Conservation (phyloP, 768 basidiomycete species). For the Rhizopogon vinicolor region DNA sequence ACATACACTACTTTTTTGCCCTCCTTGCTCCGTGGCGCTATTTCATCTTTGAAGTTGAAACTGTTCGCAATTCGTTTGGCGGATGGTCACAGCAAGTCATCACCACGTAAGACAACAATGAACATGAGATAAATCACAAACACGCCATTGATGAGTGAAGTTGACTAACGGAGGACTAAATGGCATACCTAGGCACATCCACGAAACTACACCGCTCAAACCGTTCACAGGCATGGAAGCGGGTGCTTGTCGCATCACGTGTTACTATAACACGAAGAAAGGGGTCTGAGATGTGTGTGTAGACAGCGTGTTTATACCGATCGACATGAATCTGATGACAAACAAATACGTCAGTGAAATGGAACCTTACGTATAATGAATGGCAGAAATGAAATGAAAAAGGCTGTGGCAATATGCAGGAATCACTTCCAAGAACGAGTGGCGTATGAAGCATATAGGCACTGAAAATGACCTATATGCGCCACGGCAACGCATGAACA, state of each 20-base stretch:
- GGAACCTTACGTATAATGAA: slow-evolving; percentile 2
- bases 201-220: slow-evolving; percentile 69
- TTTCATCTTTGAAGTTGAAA: slow-evolving; percentile 2
- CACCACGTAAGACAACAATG: neutral
- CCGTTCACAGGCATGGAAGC: slow-evolving; percentile 94
- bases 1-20: slow-evolving; percentile 72
- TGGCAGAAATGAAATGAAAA: slow-evolving; percentile 1
- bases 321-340: slow-evolving; percentile 77
- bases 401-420: neutral
- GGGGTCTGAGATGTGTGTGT: slow-evolving; percentile 51
- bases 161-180: neutral
- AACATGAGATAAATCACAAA: neutral
- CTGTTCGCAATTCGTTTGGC: neutral
- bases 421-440: neutral
- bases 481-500: neutral
- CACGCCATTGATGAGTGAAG: neutral
- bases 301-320: slow-evolving; percentile 78
- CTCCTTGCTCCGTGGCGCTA: slow-evolving; percentile 32
- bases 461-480: neutral
- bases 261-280: slow-evolving; percentile 59
- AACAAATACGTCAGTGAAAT: neutral
- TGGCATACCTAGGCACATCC: slow-evolving; percentile 29
- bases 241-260: slow-evolving; percentile 52
- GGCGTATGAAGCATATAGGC: neutral
- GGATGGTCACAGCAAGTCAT: slow-evolving; percentile 1